Percentiles rank a stretch among this genome's conserved stretches.
Conservation (phyloP, 2,329 filamentous ascomycete genomes). For the Penicillium expansum region DNA sequence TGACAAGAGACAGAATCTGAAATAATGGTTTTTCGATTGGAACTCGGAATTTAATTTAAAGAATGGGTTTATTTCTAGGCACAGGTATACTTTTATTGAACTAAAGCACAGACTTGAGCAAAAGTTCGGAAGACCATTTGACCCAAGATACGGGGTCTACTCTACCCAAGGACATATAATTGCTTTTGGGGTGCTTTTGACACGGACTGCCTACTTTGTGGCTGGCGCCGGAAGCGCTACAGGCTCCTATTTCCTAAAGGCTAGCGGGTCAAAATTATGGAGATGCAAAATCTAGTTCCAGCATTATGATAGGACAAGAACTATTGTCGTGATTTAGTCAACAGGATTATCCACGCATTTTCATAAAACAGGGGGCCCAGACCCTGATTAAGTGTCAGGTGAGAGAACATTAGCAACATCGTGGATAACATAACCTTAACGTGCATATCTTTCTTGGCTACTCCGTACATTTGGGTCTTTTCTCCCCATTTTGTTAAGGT, state of each 20-base stretch:
- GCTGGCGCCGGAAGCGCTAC: constrained; percentile 1
- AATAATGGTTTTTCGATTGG: neutral
- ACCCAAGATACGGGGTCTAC: neutral
- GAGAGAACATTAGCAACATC: neutral
- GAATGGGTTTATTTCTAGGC: neutral
- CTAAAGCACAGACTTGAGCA: neutral
- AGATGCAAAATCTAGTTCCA: neutral
- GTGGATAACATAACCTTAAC: neutral
- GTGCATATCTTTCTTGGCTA: neutral
- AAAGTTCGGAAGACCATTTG: neutral
- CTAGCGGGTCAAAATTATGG: neutral
- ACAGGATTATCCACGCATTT: neutral
- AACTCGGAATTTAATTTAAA: neutral
- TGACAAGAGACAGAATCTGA: neutral
- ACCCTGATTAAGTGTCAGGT: neutral
- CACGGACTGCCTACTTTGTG: neutral
- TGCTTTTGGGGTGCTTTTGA: neutral
- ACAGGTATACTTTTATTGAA: neutral
- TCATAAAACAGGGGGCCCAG: neutral
- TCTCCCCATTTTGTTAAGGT: neutral
- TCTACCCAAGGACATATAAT: neutral
- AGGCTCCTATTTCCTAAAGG: neutral
- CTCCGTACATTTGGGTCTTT: no score
- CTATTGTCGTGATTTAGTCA: neutral
- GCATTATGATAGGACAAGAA: neutral